Conservation (phyloP, 2,329 filamentous ascomycete species). For the Microdochium bolleyi region DNA sequence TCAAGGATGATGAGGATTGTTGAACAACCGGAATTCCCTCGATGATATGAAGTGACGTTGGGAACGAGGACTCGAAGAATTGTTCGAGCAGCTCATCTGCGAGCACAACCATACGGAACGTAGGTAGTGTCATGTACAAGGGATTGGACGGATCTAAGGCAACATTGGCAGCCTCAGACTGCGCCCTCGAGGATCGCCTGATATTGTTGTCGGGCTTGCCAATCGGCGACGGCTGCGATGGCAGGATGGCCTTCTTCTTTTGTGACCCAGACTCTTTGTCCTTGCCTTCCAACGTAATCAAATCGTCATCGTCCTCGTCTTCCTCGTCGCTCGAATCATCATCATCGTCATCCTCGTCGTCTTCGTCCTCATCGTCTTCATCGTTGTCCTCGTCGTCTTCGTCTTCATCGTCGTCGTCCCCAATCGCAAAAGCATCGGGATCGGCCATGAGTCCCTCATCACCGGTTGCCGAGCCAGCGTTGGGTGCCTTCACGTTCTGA, state of each 20-base stretch:
- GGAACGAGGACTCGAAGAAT: constrained; percentile 96
- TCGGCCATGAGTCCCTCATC: constrained; percentile 19
- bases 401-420: constrained; percentile 50
- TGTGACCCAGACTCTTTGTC: constrained; percentile 29
- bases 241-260: constrained; percentile 34
- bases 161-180: constrained; percentile 73
- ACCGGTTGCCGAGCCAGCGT: constrained; percentile 12
- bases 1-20: constrained; percentile 61
- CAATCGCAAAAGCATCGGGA: constrained; percentile 59
- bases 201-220: constrained; percentile 17
- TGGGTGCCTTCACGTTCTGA: not conserved
- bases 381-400: constrained; percentile 43
- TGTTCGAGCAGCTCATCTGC: constrained; percentile 93
- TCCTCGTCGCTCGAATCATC: constrained; percentile 40
- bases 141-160: constrained; percentile 90
- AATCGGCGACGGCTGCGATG: constrained; percentile 21
- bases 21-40: constrained; percentile 43
- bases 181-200: constrained; percentile 49
- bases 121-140: constrained; percentile 90
- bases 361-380: constrained; percentile 68
- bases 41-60: constrained; percentile 82
- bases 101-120: constrained; percentile 96
- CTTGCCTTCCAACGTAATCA: constrained; percentile 51
- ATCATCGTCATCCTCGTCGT: constrained; percentile 39
- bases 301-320: constrained; percentile 41